Percentiles rank a stretch among this genome's conserved stretches.
phyloP scores from a whole-genome alignment of 306 rosid species.

The Malus fusca region DNA sequence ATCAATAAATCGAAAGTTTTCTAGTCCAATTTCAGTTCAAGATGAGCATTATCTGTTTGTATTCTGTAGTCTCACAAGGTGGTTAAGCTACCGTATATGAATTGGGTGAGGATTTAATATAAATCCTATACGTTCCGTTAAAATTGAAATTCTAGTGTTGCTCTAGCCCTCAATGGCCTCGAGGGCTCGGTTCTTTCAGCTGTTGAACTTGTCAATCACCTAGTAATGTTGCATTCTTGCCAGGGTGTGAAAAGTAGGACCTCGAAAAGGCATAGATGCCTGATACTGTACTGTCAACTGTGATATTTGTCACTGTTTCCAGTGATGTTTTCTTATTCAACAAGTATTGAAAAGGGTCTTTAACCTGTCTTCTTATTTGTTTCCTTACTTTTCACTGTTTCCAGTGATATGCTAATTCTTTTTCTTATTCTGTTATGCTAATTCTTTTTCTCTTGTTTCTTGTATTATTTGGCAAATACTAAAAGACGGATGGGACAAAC shows the following conservation, averaged over 20 bases:
- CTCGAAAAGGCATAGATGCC: neutral
- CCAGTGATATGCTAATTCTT: neutral
- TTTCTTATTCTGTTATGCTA: constrained; percentile 5
- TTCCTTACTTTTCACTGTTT: neutral
- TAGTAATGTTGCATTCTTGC: neutral
- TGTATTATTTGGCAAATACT: constrained; percentile 15
- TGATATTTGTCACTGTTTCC: too few relatives aligned
- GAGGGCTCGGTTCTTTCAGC: neutral
- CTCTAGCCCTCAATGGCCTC: neutral
- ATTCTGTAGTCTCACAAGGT: neutral
- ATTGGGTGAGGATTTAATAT: neutral
- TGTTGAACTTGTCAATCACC: neutral
- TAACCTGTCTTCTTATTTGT: neutral
- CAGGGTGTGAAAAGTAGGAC: neutral
- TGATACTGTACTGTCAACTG: too few relatives aligned
- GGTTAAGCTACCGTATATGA: neutral
- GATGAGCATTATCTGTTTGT: neutral
- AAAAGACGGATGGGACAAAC: constrained; percentile 84
- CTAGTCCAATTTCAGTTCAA: neutral
- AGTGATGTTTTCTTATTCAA: too few relatives aligned
- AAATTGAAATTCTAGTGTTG: neutral
- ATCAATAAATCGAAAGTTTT: neutral
- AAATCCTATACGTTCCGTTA: neutral
- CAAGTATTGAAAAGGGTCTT: neutral
- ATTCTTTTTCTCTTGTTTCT: neutral